These are phyloP conservation scores for Phoenix roebelenii DNA, from an alignment of 176 grass and related monocot species.

Conservation along the genomic window DNA sequence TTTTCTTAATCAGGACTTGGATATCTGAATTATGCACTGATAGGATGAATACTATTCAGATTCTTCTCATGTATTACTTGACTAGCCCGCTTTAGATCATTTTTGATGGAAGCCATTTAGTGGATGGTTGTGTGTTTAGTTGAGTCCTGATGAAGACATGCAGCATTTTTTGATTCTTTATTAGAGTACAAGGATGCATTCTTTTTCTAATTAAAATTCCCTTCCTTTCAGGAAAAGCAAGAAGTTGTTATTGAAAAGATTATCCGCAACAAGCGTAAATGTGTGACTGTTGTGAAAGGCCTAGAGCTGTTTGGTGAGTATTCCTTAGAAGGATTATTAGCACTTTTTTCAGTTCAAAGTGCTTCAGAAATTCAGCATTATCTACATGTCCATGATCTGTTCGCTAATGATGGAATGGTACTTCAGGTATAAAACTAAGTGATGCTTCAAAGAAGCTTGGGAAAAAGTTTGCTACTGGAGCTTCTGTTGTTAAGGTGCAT, in stretches of 20 bases:
- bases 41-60: too few species aligned
- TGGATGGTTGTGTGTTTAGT: too few species aligned
- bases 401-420: slow-evolving; percentile 8
- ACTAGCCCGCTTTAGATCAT: too few species aligned
- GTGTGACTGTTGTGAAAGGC: slow-evolving; percentile 97
- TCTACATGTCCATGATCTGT: background rate
- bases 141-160: too few species aligned
- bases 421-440: slow-evolving; percentile 76
- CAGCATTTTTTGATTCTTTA: background rate
- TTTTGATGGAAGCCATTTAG: too few species aligned
- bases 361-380: background rate
- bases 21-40: too few species aligned
- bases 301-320: slow-evolving; percentile 87
- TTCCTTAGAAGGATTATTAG: slow-evolving; percentile 1
- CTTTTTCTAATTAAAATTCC: slow-evolving; percentile 1
- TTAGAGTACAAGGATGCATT: background rate
- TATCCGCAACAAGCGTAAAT: slow-evolving; percentile 98
- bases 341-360: background rate
- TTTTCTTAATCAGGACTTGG: too few species aligned
- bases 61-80: too few species aligned
- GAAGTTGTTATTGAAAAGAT: slow-evolving; percentile 99
- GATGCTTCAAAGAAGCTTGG: slow-evolving; percentile 99
- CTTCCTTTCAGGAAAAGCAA: slow-evolving; percentile 61
- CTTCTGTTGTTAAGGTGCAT: slow-evolving; percentile 93
- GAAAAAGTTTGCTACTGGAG: slow-evolving; percentile 98